Evolutionary conservation across 73 alveolate genomes (phyloP), one percentile per base, ranked within the genome.

Genomic region (Symbiodinium natans): DNA sequence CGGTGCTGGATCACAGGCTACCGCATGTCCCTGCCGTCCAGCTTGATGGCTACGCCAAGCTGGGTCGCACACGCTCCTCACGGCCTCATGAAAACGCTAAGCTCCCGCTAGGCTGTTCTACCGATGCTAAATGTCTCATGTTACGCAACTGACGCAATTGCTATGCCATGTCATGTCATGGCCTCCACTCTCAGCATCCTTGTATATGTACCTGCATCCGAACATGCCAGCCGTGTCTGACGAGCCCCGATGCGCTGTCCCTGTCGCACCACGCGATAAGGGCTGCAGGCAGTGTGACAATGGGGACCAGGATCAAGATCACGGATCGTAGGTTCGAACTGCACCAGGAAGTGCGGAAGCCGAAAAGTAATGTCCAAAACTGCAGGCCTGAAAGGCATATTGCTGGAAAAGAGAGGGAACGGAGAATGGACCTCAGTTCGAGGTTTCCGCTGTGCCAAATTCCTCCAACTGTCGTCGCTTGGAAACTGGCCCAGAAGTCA

Each of bases 271-370:
- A 88, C 43, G 95, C 95, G 17, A 88, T 46, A 43, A 88, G 86
- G 19, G 95, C 95, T 27, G 95, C 85, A 29, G 95, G 95, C 29
- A 88, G 71, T 43, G 86, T 63, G 31, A 88, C 95, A 31, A 56
- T 80, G 9, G 97, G 97, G 39, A 90, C 88, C 36, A 71, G 48
- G 41, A 90, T 41, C 2, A 90, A 77, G 77, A 90, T 84, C 48
- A 90, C 88, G 88, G 88, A 90, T 59, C 77, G 97, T 36, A 90
- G 87, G 75, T 90, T 90, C 97, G 77, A 29, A 43, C 97, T 90
- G 97, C 46, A 11, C 25, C 77, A 63, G 11, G 41, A 10, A 10
- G 63, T 8, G 63, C 63, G n/a, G n/a, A n/a, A n/a, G n/a, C n/a
- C n/a, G n/a, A n/a, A n/a, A n/a, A n/a, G 13, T 13, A 6, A 46